These are phyloP conservation scores for Phyllachora maydis DNA, from an alignment of 2,329 filamentous ascomycete genomes.

Conservation along the genomic window DNA sequence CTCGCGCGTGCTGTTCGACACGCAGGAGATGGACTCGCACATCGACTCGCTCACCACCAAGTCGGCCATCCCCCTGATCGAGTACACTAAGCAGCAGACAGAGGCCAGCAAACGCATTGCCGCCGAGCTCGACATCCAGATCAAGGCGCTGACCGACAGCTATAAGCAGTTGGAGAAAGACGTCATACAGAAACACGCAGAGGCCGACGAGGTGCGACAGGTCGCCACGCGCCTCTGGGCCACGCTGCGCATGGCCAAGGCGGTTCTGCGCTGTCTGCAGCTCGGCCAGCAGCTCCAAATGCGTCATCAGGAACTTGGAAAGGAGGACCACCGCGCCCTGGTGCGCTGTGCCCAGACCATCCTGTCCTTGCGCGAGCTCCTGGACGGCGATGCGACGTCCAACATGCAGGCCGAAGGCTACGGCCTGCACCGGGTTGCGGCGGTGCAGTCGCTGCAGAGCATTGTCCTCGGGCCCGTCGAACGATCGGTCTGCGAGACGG, in stretches of 20 bases:
- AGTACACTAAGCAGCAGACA: slow-evolving; percentile 56
- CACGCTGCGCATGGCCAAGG: slow-evolving; percentile 55
- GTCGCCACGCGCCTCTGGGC: slow-evolving; percentile 65
- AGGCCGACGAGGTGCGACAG: slow-evolving; percentile 61
- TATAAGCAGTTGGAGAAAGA: slow-evolving; percentile 75
- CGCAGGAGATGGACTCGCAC: slow-evolving; percentile 90
- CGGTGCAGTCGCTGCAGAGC: slow-evolving; percentile 46
- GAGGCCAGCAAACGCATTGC: slow-evolving; percentile 54
- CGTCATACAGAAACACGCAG: slow-evolving; percentile 67
- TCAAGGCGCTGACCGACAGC: slow-evolving; percentile 61
- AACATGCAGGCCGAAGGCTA: slow-evolving; percentile 64
- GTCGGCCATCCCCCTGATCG: slow-evolving; percentile 60
- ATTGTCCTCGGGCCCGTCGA: slow-evolving; percentile 54
- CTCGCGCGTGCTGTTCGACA: slow-evolving; percentile 84
- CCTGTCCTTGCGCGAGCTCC: slow-evolving; percentile 51
- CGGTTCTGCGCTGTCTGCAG: slow-evolving; percentile 59
- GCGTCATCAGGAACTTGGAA: slow-evolving; percentile 52
- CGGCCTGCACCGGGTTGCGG: slow-evolving; percentile 53
- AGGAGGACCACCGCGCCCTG: slow-evolving; percentile 58
- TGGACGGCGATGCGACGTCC: slow-evolving; percentile 36
- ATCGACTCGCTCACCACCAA: slow-evolving; percentile 79
- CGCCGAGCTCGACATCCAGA: slow-evolving; percentile 57
- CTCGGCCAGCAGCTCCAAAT: slow-evolving; percentile 72
- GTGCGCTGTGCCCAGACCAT: slow-evolving; percentile 69
- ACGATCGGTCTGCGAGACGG: slow-evolving; percentile 46